A percentile compares a stretch with the other conserved stretches of the same genome.
Evolutionary conservation across 2,329 filamentous ascomycete genomes (phyloP).

Genomic region (Penicillium frequentans): DNA sequence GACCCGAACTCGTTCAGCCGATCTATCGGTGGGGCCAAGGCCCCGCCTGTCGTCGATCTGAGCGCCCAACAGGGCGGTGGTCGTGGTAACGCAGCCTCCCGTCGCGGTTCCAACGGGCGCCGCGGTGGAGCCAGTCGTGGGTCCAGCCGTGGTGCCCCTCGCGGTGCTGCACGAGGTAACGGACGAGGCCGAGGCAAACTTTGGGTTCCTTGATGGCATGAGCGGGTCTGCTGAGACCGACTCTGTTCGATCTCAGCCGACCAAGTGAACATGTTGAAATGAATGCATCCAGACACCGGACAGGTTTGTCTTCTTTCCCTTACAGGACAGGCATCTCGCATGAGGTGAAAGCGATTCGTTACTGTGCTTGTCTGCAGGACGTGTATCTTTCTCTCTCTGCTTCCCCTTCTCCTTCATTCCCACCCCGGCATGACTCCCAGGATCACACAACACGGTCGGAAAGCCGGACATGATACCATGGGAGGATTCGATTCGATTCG

Average conservation of each 20-base stretch:
- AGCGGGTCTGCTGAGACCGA: slow-evolving; percentile 20
- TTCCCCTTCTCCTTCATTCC: slow-evolving; percentile 1
- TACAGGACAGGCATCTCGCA: slow-evolving; percentile 13
- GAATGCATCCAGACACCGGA: slow-evolving; percentile 19
- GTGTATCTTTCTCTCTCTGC: slow-evolving; percentile 8
- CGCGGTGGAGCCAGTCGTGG: slow-evolving; percentile 30
- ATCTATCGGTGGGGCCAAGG: slow-evolving; percentile 34
- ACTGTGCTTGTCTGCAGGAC: slow-evolving; percentile 9
- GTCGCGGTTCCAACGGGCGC: slow-evolving; percentile 31
- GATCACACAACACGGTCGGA: slow-evolving; percentile 6
- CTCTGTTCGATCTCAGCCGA: slow-evolving; percentile 9
- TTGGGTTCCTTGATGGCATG: slow-evolving; percentile 44
- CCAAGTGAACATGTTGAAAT: slow-evolving; percentile 15
- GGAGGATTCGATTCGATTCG: slow-evolving; percentile 9
- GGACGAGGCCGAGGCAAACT: slow-evolving; percentile 44
- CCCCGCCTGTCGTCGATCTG: slow-evolving; percentile 27
- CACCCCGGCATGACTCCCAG: slow-evolving; percentile 14
- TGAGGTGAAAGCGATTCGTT: slow-evolving; percentile 9
- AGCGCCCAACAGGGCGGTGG: slow-evolving; percentile 34
- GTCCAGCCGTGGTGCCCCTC: slow-evolving; percentile 11
- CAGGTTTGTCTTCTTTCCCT: slow-evolving; percentile 20
- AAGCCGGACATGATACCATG: slow-evolving; percentile 8
- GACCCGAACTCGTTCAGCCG: slow-evolving; percentile 51
- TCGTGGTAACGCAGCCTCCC: slow-evolving; percentile 37
- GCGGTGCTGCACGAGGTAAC: slow-evolving; percentile 35